phyloP scores from a whole-genome alignment of 768 basidiomycete genomes.

The Suillus weaverae region DNA sequence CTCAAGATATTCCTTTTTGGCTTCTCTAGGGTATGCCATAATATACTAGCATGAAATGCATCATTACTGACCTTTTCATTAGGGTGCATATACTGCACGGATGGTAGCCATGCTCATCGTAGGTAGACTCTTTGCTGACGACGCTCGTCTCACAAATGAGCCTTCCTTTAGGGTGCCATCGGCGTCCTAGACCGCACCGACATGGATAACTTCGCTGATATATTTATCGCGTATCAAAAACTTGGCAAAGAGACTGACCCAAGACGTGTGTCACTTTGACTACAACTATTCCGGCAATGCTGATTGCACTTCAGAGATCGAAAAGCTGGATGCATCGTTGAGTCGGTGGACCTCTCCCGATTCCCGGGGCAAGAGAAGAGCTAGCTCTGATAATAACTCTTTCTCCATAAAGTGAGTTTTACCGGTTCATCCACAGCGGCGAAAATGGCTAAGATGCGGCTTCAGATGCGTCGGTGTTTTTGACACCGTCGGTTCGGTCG shows the following conservation, averaged over 20 bases:
- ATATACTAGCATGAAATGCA: not conserved
- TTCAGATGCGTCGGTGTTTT: slow-evolving; percentile 69
- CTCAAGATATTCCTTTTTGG: slow-evolving; percentile 73
- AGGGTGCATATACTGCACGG: slow-evolving; percentile 78
- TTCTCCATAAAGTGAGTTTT: slow-evolving; percentile 63
- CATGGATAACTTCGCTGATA: slow-evolving; percentile 70
- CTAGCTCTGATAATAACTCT: slow-evolving; percentile 41
- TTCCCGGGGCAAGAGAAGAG: slow-evolving; percentile 55
- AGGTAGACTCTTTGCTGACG: slow-evolving; percentile 19
- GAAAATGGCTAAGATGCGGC: slow-evolving; percentile 4
- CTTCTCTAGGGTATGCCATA: slow-evolving; percentile 59
- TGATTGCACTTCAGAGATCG: slow-evolving; percentile 33
- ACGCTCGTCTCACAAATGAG: not conserved
- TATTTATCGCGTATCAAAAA: slow-evolving; percentile 62
- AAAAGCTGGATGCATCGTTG: slow-evolving; percentile 43
- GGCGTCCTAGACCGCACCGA: slow-evolving; percentile 69
- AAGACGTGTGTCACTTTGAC: slow-evolving; percentile 35
- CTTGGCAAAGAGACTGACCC: slow-evolving; percentile 53
- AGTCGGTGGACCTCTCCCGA: slow-evolving; percentile 52
- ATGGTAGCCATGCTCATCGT: slow-evolving; percentile 75
- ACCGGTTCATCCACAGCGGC: not conserved
- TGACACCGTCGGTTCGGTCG: slow-evolving; percentile 75
- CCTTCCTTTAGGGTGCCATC: slow-evolving; percentile 54
- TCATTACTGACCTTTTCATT: slow-evolving; percentile 10
- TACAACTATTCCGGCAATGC: not conserved